phyloP scores from a whole-genome alignment of 345 rosid species.

The Eucalyptus pauciflora region DNA sequence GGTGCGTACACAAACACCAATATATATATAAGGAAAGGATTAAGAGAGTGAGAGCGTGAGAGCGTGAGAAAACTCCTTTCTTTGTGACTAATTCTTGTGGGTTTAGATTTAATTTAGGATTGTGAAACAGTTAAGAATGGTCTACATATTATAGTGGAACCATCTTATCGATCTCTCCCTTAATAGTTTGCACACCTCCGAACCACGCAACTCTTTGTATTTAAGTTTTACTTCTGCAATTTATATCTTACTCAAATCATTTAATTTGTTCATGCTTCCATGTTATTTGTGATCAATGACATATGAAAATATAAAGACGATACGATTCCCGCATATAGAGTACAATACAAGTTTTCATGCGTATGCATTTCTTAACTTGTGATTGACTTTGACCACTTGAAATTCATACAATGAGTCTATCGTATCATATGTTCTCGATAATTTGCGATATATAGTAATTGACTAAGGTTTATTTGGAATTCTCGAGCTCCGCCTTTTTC shows the following conservation, averaged over 20 bases:
- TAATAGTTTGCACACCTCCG: not conserved
- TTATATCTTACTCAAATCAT: not conserved
- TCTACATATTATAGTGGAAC: not conserved
- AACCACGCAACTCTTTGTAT: not conserved
- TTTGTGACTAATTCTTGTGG: not conserved
- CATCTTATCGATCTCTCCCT: not conserved
- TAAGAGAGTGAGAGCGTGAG: not conserved
- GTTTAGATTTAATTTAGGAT: not conserved
- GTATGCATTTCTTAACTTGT: not conserved
- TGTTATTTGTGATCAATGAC: not conserved
- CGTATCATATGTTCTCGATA: fast-evolving
- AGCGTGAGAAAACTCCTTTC: not conserved
- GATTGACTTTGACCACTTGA: not conserved
- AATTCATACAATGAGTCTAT: not conserved
- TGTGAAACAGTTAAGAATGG: not conserved
- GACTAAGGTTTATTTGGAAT: not conserved
- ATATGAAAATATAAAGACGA: not conserved
- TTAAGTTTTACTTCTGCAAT: not conserved
- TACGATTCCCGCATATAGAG: not conserved
- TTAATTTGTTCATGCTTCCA: not conserved
- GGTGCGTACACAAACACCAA: too few species aligned
- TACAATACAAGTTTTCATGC: not conserved
- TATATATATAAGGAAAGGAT: not conserved
- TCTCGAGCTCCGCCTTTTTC: not conserved
- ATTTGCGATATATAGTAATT: too few species aligned